phyloP scores from a whole-genome alignment of 2,329 filamentous ascomycete genomes.

The Colletotrichum graminicola region DNA sequence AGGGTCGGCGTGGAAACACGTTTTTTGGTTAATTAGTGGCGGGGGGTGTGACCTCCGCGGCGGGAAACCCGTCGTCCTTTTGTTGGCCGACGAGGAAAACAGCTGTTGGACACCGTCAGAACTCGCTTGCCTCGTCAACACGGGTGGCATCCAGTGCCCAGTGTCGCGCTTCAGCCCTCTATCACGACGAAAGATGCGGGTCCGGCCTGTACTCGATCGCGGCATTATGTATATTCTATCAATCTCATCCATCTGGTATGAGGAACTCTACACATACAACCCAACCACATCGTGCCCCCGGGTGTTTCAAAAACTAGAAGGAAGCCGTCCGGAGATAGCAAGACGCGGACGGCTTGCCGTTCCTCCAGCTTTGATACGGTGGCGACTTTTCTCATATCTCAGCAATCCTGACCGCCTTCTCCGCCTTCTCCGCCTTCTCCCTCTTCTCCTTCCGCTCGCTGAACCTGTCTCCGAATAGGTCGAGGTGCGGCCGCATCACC shows the following conservation, averaged over 20 bases:
- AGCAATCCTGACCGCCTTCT: neutral
- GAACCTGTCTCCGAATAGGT: constrained; percentile 71
- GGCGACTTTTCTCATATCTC: neutral
- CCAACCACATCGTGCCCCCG: neutral
- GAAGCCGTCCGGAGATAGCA: neutral
- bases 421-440: neutral
- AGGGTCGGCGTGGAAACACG: constrained; percentile 13
- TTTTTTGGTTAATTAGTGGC: constrained; percentile 19
- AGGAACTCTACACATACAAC: neutral
- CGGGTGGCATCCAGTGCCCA: neutral
- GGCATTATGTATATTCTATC: neutral
- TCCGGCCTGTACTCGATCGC: too few species aligned
- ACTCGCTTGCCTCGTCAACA: neutral
- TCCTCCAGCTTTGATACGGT: neutral
- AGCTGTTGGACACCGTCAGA: too few species aligned
- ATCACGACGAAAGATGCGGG: too few species aligned
- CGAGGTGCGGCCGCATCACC: constrained; percentile 71
- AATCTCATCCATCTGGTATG: neutral
- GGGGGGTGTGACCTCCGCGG: constrained; percentile 11
- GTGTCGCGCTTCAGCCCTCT: neutral
- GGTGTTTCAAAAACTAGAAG: neutral
- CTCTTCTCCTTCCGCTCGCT: constrained; percentile 66
- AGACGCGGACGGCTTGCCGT: neutral
- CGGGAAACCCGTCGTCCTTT: constrained; percentile 20
- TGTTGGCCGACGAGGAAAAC: neutral